Conservation (phyloP, 257 asterid genomes). For the Anisodus acutangulus region DNA sequence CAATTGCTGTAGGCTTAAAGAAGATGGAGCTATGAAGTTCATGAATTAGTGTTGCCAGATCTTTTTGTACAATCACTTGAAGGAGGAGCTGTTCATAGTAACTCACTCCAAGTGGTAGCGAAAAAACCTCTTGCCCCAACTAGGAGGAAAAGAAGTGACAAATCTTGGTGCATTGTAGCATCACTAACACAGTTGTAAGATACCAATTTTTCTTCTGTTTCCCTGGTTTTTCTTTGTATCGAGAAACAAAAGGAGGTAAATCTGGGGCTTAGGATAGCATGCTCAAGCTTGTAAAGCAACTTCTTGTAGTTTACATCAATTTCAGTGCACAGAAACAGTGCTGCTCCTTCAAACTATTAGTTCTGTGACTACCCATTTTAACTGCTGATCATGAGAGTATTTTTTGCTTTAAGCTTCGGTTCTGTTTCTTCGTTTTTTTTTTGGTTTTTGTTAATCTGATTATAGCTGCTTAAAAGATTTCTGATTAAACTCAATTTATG, state of each 20-base stretch:
- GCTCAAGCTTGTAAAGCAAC: constrained; percentile 27
- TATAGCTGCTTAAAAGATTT: background rate
- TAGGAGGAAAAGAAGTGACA: constrained; percentile 20
- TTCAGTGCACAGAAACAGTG: background rate
- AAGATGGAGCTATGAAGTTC: constrained; percentile 29
- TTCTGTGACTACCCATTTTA: background rate
- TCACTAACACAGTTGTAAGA: constrained; percentile 29
- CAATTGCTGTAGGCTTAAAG: constrained; percentile 47
- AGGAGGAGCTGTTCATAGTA: constrained; percentile 19
- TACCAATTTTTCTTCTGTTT: background rate
- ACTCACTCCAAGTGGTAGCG: background rate
- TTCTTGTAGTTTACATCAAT: constrained; percentile 11
- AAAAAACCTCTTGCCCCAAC: background rate
- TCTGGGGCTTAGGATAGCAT: background rate
- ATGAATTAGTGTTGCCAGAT: constrained; percentile 34
- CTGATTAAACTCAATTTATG: background rate
- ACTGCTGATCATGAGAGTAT: constrained; percentile 2
- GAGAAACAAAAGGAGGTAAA: constrained; percentile 1
- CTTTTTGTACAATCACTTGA: constrained; percentile 24
- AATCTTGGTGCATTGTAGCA: background rate
- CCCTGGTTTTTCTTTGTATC: constrained; percentile 17
- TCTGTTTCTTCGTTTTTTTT: background rate
- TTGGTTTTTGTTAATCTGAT: background rate
- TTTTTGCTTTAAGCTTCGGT: background rate
- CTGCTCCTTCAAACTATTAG: background rate